A percentile compares a stretch with the other conserved stretches of the same genome.
Evolutionary conservation across 2,329 filamentous ascomycete species (phyloP).

Genomic region (Graphilbum ipis-grandicollis): DNA sequence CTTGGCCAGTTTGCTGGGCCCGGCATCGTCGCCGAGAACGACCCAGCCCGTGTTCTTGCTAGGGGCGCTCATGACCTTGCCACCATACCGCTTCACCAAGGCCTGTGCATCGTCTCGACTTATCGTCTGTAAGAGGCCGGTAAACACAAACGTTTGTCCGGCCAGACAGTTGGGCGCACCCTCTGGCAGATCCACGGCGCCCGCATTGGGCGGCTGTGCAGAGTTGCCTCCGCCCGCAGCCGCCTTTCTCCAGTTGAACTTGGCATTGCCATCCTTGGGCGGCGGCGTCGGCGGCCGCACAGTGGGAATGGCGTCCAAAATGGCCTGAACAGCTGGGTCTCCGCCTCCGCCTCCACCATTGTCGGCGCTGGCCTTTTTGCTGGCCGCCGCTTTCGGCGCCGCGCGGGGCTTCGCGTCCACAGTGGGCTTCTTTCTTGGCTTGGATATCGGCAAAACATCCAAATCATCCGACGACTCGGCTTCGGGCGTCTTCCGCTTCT

Average conservation of each 20-base stretch:
- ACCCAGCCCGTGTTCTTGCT: conserved; percentile 92
- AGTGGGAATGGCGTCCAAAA: conserved; percentile 73
- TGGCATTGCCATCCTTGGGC: conserved; percentile 46
- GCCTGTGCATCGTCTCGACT: conserved; percentile 71
- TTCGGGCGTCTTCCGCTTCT: conserved; percentile 42
- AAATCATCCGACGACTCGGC: conserved; percentile 39
- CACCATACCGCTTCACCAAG: conserved; percentile 84
- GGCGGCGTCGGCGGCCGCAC: conserved; percentile 75
- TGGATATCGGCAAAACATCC: conserved; percentile 23
- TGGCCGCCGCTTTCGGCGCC: conserved; percentile 10
- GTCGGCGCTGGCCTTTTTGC: conserved; percentile 1
- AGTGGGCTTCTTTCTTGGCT: conserved; percentile 43
- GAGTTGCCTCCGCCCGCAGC: conserved; percentile 39
- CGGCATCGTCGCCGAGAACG: conserved; percentile 77
- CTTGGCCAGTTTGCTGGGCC: conserved; percentile 79
- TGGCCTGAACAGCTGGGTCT: conserved; percentile 58
- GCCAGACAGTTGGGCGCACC: conserved; percentile 81
- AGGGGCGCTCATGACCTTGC: conserved; percentile 70
- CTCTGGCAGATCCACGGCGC: conserved; percentile 54
- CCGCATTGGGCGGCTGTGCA: conserved; percentile 44
- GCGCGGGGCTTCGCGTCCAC: conserved; percentile 5
- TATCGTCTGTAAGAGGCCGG: conserved; percentile 65
- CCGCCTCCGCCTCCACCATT: conserved; percentile 46
- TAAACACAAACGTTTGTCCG: conserved; percentile 88
- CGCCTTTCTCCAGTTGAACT: conserved; percentile 64